phyloP scores from a whole-genome alignment of 2,329 filamentous ascomycete genomes.

The Xylariomycetidae sp. region DNA sequence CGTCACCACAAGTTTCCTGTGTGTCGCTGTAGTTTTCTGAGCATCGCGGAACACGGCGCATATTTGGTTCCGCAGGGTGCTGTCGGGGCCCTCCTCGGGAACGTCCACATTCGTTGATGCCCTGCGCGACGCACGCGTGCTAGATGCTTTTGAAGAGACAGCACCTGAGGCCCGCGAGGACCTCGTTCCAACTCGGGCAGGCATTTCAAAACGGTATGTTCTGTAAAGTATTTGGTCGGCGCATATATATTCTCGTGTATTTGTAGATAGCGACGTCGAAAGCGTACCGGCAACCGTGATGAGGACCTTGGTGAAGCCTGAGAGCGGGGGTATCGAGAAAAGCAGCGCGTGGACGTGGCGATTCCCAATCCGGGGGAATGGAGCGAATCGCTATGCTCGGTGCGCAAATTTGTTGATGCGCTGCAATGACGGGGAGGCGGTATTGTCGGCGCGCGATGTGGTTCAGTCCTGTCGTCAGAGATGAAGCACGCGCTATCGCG shows the following conservation, averaged over 20 bases:
- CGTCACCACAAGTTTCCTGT: slow-evolving; percentile 82
- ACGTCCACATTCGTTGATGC: slow-evolving; percentile 42
- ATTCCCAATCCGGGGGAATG: background rate
- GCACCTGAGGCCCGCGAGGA: slow-evolving; percentile 40
- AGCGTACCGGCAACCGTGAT: too few relatives aligned
- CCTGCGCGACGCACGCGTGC: slow-evolving; percentile 36
- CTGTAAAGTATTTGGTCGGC: too few relatives aligned
- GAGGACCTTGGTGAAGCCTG: too few relatives aligned
- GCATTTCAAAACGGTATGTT: too few relatives aligned
- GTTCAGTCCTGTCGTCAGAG: background rate
- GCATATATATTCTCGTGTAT: too few relatives aligned
- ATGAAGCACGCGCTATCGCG: background rate
- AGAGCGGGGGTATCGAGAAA: background rate
- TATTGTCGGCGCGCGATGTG: too few relatives aligned
- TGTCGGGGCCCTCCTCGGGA: slow-evolving; percentile 67
- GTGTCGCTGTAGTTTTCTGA: slow-evolving; percentile 82
- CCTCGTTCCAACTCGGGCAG: slow-evolving; percentile 40
- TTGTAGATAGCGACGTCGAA: too few relatives aligned
- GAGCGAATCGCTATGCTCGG: background rate
- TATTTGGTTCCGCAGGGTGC: slow-evolving; percentile 66
- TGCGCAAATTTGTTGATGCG: background rate
- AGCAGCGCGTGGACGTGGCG: background rate
- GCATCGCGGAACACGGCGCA: slow-evolving; percentile 71
- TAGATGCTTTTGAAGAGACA: slow-evolving; percentile 34
- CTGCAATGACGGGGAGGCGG: too few relatives aligned